Evolutionary conservation across 2,329 filamentous ascomycete species (phyloP).

Genomic region (Fusarium avenaceum): DNA sequence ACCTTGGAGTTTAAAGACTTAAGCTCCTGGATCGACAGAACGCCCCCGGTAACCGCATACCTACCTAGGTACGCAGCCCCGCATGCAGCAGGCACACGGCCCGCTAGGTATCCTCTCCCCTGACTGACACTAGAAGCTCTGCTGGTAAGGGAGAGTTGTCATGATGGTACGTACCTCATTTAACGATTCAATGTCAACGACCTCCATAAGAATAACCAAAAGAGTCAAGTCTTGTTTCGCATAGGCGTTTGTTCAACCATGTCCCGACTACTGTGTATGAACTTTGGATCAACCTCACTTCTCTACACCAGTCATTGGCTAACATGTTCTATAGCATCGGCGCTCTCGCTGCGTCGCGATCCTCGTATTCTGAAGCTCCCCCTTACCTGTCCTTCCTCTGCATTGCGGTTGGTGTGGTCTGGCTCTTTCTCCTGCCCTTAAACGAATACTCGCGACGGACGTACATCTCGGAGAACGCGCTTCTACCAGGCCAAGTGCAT

Average conservation of each 20-base stretch:
- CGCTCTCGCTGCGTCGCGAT: conserved; percentile 81
- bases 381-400: conserved; percentile 89
- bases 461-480: conserved; percentile 97
- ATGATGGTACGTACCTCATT: conserved; percentile 45
- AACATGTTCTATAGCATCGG: conserved; percentile 61
- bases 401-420: conserved; percentile 86
- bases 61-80: conserved; percentile 22
- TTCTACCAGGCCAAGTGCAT: conserved; percentile 95
- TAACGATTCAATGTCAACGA: conserved; percentile 28
- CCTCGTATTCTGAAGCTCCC: conserved; percentile 86
- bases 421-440: conserved; percentile 90
- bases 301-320: conserved; percentile 3
- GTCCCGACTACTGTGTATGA: conserved; percentile 68
- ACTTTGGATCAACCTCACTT: conserved; percentile 51
- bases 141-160: conserved; percentile 37
- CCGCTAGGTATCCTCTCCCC: conserved; percentile 15
- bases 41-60: conserved; percentile 28
- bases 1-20: background rate
- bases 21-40: conserved; percentile 17
- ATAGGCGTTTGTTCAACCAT: conserved; percentile 52
- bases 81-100: conserved; percentile 37
- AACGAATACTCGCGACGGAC: conserved; percentile 91
- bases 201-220: conserved; percentile 30
- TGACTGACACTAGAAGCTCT: conserved; percentile 29
- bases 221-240: conserved; percentile 24